Evolutionary conservation across 2,329 filamentous ascomycete species (phyloP), one percentile per base, ranked within the genome.

Genomic region (Arthrobotrys pseudoclavata): DNA sequence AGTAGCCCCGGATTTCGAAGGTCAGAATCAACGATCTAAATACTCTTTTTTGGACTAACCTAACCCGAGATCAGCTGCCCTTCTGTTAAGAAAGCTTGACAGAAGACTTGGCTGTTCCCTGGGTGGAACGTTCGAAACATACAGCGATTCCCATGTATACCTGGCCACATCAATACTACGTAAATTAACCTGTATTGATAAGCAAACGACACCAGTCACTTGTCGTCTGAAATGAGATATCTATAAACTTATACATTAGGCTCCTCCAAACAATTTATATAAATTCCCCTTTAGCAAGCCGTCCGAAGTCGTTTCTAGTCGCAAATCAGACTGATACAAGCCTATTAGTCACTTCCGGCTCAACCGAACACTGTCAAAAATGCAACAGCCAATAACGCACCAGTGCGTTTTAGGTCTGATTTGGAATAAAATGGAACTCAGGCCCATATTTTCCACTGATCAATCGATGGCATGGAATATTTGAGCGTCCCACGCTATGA

Each of bases 361-460:
- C 26, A 53, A 6, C 50, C 50, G 50, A 53, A 31, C 22, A 26
- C 53, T 5, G 9, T 12, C 12, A 40, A 10, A 37, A 60, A 60
- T 60, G 31, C 53, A 60, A 60, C 53, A 37, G 31, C 12, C 18
- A 42, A 24, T 15, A 42, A 60, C 53, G 53, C 31, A 40, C 13
- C 1, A 9, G 12, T 60, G 53, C 26, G 15, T 53, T 53, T 53
- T 26, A 4, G 50, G 22, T 9, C 15, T 29, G 5, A 31, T n/a
- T 53, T 31, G 12, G 12, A 24, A 50, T 12, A 50, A 47, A 47
- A 18, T n/a, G n/a, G n/a, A n/a, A n/a, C n/a, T n/a, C n/a, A n/a
- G n/a, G n/a, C n/a, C n/a, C n/a, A n/a, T n/a, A 52, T n/a, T 13
- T 29, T 29, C 2, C 48, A 26, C n/a, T 52, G 29, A 26, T 26